Evolutionary conservation across 1,139 yeast genomes (phyloP), one percentile per base, ranked within the genome.

Genomic region (Candida gigantensis): DNA sequence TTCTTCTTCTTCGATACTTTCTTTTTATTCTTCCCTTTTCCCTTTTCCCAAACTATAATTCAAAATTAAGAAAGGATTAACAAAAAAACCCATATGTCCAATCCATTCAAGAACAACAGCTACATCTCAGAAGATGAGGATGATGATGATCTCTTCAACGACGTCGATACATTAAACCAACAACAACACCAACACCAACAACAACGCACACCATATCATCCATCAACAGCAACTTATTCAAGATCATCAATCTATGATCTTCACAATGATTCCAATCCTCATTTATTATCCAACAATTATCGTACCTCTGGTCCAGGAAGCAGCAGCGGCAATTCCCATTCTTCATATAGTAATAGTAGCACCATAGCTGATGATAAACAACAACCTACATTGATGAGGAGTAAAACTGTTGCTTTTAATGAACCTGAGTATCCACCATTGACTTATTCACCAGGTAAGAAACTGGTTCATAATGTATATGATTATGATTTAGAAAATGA

Each of bases 381-480:
- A n/a, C n/a, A n/a, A 23, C 18, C 40, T 41, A 12, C 43, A 34
- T 23, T 23, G 25, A n/a, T 11, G 13, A 35, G 58, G 9, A 42
- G 50, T 18, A 65, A 64, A 37, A 52, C 66, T 0, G 72, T 65
- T 8, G 61, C 65, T 2, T 66, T 66, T 39, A 43, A 45, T 17
- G 70, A 63, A 41, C 63, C 71, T 11, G 72, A 67, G 39, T 62
- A 46, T 40, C 70, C 71, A 1, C 57, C 59, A 13, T 53, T 42
- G 27, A 55, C 61, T 11, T 65, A 62, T 45, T 51, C 55, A 32
- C 66, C 67, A 5, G 48, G 55, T 6, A 57, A 56, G 34, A 58
- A 53, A 31, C 57, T 54, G 39, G 43, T 60, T 23, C 44, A 47
- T 3, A 51, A 49, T 26, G 52, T 52, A 5, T 41, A 48, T 37